Evolutionary conservation across 1,284 basidiomycete species (phyloP), one percentile per base, ranked within the genome.

Genomic region (Filobasidium uniguttulatum): DNA sequence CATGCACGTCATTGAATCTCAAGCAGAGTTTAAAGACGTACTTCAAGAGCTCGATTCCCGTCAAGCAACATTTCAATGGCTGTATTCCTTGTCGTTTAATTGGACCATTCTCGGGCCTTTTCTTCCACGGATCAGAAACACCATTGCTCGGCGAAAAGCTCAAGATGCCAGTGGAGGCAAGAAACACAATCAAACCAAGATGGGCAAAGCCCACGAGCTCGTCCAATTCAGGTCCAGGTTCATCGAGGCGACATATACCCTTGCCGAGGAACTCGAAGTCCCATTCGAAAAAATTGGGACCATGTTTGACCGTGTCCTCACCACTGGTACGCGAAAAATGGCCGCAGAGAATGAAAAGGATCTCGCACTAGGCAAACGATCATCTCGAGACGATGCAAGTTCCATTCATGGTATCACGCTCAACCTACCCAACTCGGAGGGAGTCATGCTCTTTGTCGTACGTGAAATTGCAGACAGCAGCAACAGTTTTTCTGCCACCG

Each of bases 231-330:
- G 70, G 29, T 65, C 65, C 30, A 65, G 70, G 25, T 72, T 72
- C 60, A 62, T 74, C 53, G 70, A 73, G 55, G 72, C 72, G 8
- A 69, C 71, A 12, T 67, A 65, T 38, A 61, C 69, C 25, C 65
- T 74, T 19, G 63, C 72, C 14, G 62, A 67, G 47, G 68, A 72
- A 55, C 62, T 74, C 26, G 71, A 71, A 49, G 62, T 73, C 19
- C 67, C 72, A 0, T 62, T 73, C 44, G 66, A 71, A 54, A 62
- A 68, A 26, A 73, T 90, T 46, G 86, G 88, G 3, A 74, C 73
- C 28, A 71, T 90, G 52, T 73, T 73, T 57, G 72, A 74, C 59
- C 69, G 69, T 46, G 69, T 73, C 19, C 59, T 73, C 22, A 69
- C 68, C 5, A 74, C 72, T 17, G 72, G 72, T 33, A 72, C 71